These are phyloP conservation scores for Hypoxylon sp. DNA, from an alignment of 2,329 filamentous ascomycete genomes.

Conservation along the genomic window DNA sequence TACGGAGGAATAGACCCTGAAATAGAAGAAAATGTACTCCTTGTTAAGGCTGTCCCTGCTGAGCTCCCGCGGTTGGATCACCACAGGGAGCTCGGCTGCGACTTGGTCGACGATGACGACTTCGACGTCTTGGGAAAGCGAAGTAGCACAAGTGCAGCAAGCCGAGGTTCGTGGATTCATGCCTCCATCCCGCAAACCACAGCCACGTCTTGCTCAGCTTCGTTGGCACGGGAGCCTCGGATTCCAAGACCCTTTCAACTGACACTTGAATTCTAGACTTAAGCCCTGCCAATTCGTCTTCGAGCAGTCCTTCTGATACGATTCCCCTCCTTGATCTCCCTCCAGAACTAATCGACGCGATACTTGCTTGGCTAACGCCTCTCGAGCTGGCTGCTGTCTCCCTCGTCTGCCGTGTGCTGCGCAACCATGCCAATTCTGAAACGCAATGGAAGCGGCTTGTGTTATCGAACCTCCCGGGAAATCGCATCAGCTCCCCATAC, in stretches of 20 bases:
- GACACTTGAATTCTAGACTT: slow-evolving; percentile 30
- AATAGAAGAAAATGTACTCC: slow-evolving; percentile 55
- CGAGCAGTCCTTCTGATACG: slow-evolving; percentile 12
- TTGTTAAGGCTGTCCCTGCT: slow-evolving; percentile 52
- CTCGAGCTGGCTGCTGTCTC: slow-evolving; percentile 73
- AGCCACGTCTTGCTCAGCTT: slow-evolving; percentile 17
- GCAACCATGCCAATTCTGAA: slow-evolving; percentile 74
- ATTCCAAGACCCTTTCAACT: slow-evolving; percentile 25
- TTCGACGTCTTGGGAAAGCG: slow-evolving; percentile 25
- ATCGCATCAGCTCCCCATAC: slow-evolving; percentile 66
- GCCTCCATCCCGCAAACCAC: slow-evolving; percentile 17
- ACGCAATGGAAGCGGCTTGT: slow-evolving; percentile 80
- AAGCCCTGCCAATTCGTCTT: slow-evolving; percentile 28
- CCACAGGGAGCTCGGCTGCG: slow-evolving; percentile 36
- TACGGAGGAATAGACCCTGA: slow-evolving; percentile 58
- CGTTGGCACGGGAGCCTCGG: slow-evolving; percentile 14
- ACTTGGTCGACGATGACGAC: slow-evolving; percentile 36
- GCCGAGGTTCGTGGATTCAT: slow-evolving; percentile 43
- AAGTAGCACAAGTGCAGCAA: slow-evolving; percentile 31
- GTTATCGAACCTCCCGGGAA: slow-evolving; percentile 75
- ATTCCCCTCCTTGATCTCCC: slow-evolving; percentile 72
- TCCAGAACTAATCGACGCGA: slow-evolving; percentile 79
- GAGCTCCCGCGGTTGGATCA: slow-evolving; percentile 20
- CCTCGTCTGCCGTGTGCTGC: slow-evolving; percentile 73
- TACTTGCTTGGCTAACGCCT: slow-evolving; percentile 77